phyloP scores from a whole-genome alignment of 2,329 filamentous ascomycete species.

The Pleoardoris graminearum region DNA sequence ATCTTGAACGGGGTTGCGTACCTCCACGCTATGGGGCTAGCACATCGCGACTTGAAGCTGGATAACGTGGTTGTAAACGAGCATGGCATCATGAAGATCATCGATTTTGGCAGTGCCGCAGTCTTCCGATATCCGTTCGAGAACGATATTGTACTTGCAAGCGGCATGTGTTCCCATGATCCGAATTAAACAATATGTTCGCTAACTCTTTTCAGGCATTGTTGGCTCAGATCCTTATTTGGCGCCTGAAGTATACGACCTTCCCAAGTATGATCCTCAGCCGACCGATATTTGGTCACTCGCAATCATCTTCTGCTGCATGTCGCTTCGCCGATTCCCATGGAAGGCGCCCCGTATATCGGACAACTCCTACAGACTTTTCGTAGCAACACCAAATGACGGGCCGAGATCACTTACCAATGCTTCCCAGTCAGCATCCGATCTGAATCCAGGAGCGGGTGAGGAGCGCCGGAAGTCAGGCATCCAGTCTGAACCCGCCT shows the following conservation, averaged over 20 bases:
- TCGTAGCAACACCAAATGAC: slow-evolving; percentile 76
- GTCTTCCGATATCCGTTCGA: slow-evolving; percentile 98
- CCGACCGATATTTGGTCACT: slow-evolving; percentile 97
- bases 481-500: slow-evolving; percentile 47
- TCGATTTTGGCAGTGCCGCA: slow-evolving; percentile 96
- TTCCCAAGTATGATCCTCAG: slow-evolving; percentile 89
- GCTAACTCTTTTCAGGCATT: slow-evolving; percentile 58
- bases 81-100: slow-evolving; percentile 97
- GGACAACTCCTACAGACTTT: slow-evolving; percentile 94
- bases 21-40: slow-evolving; percentile 90
- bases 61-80: slow-evolving; percentile 98
- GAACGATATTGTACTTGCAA: slow-evolving; percentile 77
- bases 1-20: slow-evolving; percentile 95
- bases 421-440: slow-evolving; percentile 36
- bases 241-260: slow-evolving; percentile 94
- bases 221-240: slow-evolving; percentile 93
- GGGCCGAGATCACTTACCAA: slow-evolving; percentile 39
- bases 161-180: slow-evolving; percentile 61
- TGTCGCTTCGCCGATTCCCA: slow-evolving; percentile 91
- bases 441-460: slow-evolving; percentile 46
- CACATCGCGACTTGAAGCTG: slow-evolving; percentile 92
- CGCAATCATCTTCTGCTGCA: slow-evolving; percentile 98
- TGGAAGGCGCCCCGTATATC: slow-evolving; percentile 93
- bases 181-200: neutral
- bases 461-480: slow-evolving; percentile 32